Evolutionary conservation across 169 alveolate species (phyloP), one percentile per base, ranked within the genome.

Genomic region (Plasmodium ovale): DNA sequence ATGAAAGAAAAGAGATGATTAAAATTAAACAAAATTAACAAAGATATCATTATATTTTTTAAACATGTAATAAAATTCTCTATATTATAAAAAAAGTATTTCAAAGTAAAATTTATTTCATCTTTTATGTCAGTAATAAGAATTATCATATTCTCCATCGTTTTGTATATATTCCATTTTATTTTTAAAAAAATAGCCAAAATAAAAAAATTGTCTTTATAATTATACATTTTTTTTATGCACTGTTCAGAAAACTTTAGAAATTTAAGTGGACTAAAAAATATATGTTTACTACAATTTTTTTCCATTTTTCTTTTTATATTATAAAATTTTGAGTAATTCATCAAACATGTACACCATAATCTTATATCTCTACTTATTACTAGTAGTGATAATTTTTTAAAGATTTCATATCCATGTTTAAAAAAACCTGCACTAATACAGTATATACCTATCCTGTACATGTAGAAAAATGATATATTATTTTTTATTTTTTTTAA

Each of bases 21-120:
- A 58, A 82, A 49, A 31, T 58, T 70, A n/a, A 29, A 59, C 16
- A 82, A 12, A 39, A 70, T 42, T 65, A 82, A 54, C 12, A 82
- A 6, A 33, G 60, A 37, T 69, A 56, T 53, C 60, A 65, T 51
- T 33, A 69, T 59, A 10, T 47, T 64, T 70, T 65, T 69, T 70
- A 82, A 69, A 3, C 58, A 51, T 2, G 59, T 21, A 42, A 82
- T 65, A 82, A 65, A 35, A 42, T 69, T 67, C 51, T 82, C 69
- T 16, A 82, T 37, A 47, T 82, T 82, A 19, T 69, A 82, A 10
- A 47, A 53, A 82, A 82, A 82, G 65, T 82, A 82, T 23, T 42
- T 44, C 10, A 82, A 31, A 51, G 90, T 82, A 69, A 65, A 82
- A 65, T 82, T 82, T 82, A 82, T 82, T 82, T 65, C 90, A 64